Base-by-base conservation (phyloP, 1,284 basidiomycete species). In the Cutaneotrichosporon sp. region DNA sequence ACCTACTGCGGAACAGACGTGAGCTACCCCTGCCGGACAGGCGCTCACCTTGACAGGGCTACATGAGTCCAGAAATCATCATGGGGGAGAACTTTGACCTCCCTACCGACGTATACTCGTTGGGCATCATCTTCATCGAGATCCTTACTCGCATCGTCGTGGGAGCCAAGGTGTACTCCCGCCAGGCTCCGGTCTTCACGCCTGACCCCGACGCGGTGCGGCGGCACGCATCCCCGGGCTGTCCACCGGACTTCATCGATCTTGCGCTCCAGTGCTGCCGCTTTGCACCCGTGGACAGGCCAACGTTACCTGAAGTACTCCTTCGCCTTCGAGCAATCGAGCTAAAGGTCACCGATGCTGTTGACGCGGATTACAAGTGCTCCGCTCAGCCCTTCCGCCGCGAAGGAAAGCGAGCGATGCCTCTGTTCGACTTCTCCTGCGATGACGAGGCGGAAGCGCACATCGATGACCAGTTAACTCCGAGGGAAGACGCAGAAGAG, bases 1-100 rank as follows among this genome's bases (percentile, higher is more conserved):
- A 97, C 92, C 0, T 97, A 95, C 81, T 98, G 95, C 71, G 95
- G 95, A 18, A 98, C 95, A 0, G 95, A 97, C 90, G 91, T 92
- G 87, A 72, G 75, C 61, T 18, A 18, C 4, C 18, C 14, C 13
- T 13, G 5, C 34, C 10, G 11, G 20, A 18, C n/a, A 3, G 46
- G 18, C 13, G 22, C 56, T 52, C 13, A 59, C 27, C 5, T 33
- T 0, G 20, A 8, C 50, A 79, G 76, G 76, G 76, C 4, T 78
- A 80, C 65, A 80, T 83, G 83, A 81, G 80, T 10, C 95, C 95
- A 0, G 95, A 98, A 79, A 97, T 99, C 69, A 82, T 97, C 8
- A 83, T 92, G 14, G 94, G 95, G 20, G 86, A 90, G 58, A 90
- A 92, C 71, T 97, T 98, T 71, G 90, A 92, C 73, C 85, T 98